Evolutionary conservation across 2,329 filamentous ascomycete genomes (phyloP).

Genomic region (Aspergillus tamarii): DNA sequence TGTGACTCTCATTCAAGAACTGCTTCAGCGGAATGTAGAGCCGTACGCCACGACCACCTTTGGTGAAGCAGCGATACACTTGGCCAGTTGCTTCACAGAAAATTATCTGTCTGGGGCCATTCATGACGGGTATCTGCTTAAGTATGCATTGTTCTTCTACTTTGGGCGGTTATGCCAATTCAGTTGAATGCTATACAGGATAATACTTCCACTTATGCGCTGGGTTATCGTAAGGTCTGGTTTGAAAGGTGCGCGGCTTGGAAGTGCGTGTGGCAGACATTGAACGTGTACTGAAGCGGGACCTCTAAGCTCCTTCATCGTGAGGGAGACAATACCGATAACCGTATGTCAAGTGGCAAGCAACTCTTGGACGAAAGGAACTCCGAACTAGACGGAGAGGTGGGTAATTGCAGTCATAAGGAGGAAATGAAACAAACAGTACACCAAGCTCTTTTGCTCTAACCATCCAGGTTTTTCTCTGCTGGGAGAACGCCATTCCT

Average conservation of each 20-base stretch:
- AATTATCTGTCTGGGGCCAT: not conserved
- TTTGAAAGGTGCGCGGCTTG: not conserved
- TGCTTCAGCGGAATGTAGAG: not conserved
- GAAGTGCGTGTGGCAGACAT: not conserved
- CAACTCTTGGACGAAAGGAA: not conserved
- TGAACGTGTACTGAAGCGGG: not conserved
- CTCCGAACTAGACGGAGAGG: not conserved
- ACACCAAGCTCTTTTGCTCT: not conserved
- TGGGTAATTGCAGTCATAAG: not conserved
- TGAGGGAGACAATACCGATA: not conserved
- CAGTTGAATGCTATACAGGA: not conserved
- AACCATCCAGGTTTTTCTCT: not conserved
- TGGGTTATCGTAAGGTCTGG: not conserved
- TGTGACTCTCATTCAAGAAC: not conserved
- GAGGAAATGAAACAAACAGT: not conserved
- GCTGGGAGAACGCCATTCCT: not conserved
- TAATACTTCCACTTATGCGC: not conserved
- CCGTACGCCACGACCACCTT: not conserved
- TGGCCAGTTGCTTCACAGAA: not conserved
- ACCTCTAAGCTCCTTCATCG: not conserved
- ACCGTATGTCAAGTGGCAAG: not conserved
- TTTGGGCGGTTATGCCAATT: not conserved
- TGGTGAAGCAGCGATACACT: not conserved
- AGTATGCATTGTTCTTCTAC: not conserved
- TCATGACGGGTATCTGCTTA: not conserved